Base-by-base conservation (phyloP, 768 basidiomycete genomes). In the Trametopsis cervina region DNA sequence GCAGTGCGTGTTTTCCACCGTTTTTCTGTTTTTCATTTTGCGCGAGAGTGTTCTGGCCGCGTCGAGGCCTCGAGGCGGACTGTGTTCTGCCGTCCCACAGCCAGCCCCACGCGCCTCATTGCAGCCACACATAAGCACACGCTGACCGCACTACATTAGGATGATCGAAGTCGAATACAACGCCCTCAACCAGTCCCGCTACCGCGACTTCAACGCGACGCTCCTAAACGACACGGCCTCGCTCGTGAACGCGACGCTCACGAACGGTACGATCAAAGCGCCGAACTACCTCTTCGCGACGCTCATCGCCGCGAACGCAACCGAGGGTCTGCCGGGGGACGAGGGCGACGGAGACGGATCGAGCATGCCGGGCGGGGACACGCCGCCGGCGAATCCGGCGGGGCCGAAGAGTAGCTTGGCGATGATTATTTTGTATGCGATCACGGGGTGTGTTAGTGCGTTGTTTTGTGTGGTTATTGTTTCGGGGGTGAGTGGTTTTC, bases 401-500 rank as follows among this genome's bases (percentile, higher is more conserved):
- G 56, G 57, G 74, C 51, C 41, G 39, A 46, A 44, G 10, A 22
- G 40, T 10, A 42, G 35, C 39, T 20, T 42, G 4, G 52, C 47
- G 18, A 46, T 50, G 89, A 85, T 90, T 47, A 74, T 90, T 23
- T 69, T 90, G 17, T 95, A 95, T 60, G 80, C 81, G 3, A 90
- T 95, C 56, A 92, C 90, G 1, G 93, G 89, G 3, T 83, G 87
- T 54, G 90, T 97, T 33, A 88, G 89, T 20, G 78, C 80, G 21
- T 70, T 93, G 18, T 94, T 96, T 66, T 80, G 82, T 53, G 67
- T 87, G 40, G 90, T 96, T 50, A 86, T 96, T 54, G 66, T 92
- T 11, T 83, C 86, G 15, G 92, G 93, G 15, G 87, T 88, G 65
- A 46, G 82, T 68, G 12, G 23, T 29, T 6, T 40, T 26, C 24